Evolutionary conservation across 2,329 filamentous ascomycete species (phyloP).

Genomic region (Nemania sp.): DNA sequence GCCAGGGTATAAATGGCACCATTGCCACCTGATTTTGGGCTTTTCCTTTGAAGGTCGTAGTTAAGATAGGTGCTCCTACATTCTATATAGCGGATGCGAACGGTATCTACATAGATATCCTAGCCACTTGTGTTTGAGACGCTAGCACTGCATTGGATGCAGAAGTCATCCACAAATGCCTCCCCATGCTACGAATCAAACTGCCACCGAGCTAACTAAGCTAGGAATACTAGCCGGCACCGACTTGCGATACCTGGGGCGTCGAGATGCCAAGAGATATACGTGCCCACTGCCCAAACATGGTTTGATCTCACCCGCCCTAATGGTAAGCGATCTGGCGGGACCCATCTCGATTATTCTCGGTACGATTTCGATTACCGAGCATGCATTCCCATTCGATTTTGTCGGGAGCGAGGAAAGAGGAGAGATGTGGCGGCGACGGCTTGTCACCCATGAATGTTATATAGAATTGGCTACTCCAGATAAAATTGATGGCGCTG

Average conservation of each 20-base stretch:
- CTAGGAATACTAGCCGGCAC: constrained; percentile 10
- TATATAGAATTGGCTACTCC: background rate
- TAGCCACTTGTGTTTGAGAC: background rate
- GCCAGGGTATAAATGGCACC: constrained; percentile 1
- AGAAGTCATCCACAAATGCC: constrained; percentile 6
- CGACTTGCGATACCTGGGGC: background rate
- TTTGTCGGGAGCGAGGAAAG: constrained; percentile 11
- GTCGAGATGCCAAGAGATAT: constrained; percentile 17
- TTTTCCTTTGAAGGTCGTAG: constrained; percentile 26
- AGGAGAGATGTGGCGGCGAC: background rate
- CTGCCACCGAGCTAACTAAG: constrained; percentile 7
- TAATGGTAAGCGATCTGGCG: constrained; percentile 33
- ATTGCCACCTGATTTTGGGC: constrained; percentile 19
- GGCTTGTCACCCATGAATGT: background rate
- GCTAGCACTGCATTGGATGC: constrained; percentile 2
- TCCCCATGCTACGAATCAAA: background rate
- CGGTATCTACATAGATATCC: background rate
- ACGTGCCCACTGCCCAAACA: constrained; percentile 3
- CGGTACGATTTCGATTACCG: constrained; percentile 16
- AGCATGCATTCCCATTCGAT: constrained; percentile 13
- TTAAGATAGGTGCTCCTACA: background rate
- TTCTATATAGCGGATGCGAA: background rate
- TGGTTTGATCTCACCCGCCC: constrained; percentile 10
- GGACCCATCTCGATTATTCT: constrained; percentile 8
- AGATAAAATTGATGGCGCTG: background rate